A percentile compares a stretch with the other conserved stretches of the same genome.
phyloP scores from a whole-genome alignment of 2,329 filamentous ascomycete species.

The Fusarium liriodendri region DNA sequence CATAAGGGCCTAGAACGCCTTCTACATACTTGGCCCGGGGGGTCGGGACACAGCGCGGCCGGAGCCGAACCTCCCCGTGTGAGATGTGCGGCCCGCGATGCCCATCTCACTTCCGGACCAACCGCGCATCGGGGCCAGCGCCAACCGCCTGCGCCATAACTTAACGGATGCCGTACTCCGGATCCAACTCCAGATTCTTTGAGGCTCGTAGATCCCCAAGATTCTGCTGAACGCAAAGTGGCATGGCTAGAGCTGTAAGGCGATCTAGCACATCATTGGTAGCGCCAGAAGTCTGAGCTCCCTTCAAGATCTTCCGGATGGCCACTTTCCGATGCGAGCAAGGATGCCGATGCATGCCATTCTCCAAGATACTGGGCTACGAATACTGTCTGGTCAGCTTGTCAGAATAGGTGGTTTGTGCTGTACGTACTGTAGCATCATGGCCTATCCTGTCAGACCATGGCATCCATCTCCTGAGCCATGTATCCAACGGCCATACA shows the following conservation, averaged over 20 bases:
- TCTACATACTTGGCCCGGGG: neutral
- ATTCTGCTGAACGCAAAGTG: neutral
- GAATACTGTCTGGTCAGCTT: neutral
- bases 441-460: neutral
- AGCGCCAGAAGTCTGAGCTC: neutral
- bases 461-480: neutral
- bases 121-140: neutral
- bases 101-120: neutral
- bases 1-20: neutral
- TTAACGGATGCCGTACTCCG: neutral
- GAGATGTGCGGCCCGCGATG: neutral
- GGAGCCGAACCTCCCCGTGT: neutral
- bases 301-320: conserved; percentile 1
- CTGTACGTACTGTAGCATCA: neutral
- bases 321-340: neutral
- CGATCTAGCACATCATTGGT: conserved; percentile 1
- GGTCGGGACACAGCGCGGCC: neutral
- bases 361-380: neutral
- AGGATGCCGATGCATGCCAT: neutral
- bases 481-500: conserved; percentile 8
- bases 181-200: neutral
- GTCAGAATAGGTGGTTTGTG: neutral
- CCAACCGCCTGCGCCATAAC: neutral
- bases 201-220: neutral
- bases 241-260: neutral